Percentiles rank a stretch among this genome's conserved stretches.
Conservation (phyloP, 108 stramenopile species). For the Stephanodiscus minutulus region DNA sequence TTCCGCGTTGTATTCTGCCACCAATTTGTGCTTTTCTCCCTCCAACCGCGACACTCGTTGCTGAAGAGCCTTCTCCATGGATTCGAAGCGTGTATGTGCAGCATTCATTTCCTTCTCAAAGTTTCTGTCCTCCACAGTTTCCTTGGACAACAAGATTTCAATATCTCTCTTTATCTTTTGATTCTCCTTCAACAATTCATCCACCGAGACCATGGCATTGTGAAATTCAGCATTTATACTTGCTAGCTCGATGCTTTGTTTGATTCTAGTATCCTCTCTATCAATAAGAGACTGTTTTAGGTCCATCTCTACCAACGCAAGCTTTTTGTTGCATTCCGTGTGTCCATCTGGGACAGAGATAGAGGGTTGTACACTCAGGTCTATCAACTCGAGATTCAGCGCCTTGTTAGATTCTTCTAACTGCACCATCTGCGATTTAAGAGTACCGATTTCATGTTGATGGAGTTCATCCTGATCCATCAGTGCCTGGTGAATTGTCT, state of each 20-base stretch:
- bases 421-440: slow-evolving; percentile 3
- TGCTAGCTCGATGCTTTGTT: slow-evolving; percentile 36
- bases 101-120: slow-evolving; percentile 45
- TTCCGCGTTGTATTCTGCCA: slow-evolving; percentile 33
- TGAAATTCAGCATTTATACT: slow-evolving; percentile 38
- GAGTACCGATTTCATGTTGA: slow-evolving; percentile 8
- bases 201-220: slow-evolving; percentile 30
- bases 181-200: slow-evolving; percentile 40
- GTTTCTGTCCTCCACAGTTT: slow-evolving; percentile 22
- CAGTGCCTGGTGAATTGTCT: not conserved
- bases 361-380: not conserved
- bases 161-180: slow-evolving; percentile 30
- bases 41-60: slow-evolving; percentile 35
- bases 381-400: slow-evolving; percentile 4
- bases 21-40: slow-evolving; percentile 40
- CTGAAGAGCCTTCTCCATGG: slow-evolving; percentile 50
- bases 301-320: slow-evolving; percentile 24
- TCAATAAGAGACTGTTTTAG: slow-evolving; percentile 18
- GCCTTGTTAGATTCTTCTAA: slow-evolving; percentile 13
- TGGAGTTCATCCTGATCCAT: slow-evolving; percentile 9
- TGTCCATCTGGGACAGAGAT: slow-evolving; percentile 9
- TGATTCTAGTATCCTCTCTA: slow-evolving; percentile 20
- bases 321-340: slow-evolving; percentile 17
- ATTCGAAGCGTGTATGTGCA: slow-evolving; percentile 47
- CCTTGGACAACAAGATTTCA: slow-evolving; percentile 11